A percentile compares a stretch with the other conserved stretches of the same genome.
These are phyloP conservation scores for Lablab purpureus DNA, from an alignment of 306 rosid species.

Conservation along the genomic window DNA sequence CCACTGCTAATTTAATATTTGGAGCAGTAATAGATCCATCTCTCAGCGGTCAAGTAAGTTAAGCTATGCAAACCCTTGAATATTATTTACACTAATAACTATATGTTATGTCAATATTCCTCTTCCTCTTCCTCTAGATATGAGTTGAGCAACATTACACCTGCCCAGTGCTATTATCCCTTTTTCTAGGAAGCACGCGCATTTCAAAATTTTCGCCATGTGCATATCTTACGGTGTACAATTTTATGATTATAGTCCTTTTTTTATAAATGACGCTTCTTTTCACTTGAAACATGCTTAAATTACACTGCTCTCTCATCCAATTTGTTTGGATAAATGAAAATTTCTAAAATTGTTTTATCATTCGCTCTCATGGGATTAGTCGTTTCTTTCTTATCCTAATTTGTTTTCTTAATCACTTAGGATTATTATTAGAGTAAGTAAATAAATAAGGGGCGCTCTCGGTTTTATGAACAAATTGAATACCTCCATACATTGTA, in stretches of 20 bases:
- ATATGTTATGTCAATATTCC: conserved; percentile 20
- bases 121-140: conserved; percentile 36
- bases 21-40: conserved; percentile 99
- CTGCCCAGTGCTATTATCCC: not conserved
- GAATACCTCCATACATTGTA: not conserved
- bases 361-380: not conserved
- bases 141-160: conserved; percentile 32
- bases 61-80: conserved; percentile 21
- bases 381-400: not conserved
- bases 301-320: not conserved
- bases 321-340: not conserved
- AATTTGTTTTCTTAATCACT: not conserved
- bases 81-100: conserved; percentile 20
- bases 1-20: conserved; percentile 93
- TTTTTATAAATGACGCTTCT: not conserved
- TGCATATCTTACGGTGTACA: not conserved
- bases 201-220: not conserved
- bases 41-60: conserved; percentile 94
- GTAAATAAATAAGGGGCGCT: not conserved
- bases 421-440: not conserved
- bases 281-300: conserved; percentile 5
- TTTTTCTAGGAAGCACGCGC: not conserved
- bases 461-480: not conserved
- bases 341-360: not conserved
- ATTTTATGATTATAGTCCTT: not conserved